Base-by-base conservation (phyloP, 306 rosid genomes). In the Mucuna pruriens region DNA sequence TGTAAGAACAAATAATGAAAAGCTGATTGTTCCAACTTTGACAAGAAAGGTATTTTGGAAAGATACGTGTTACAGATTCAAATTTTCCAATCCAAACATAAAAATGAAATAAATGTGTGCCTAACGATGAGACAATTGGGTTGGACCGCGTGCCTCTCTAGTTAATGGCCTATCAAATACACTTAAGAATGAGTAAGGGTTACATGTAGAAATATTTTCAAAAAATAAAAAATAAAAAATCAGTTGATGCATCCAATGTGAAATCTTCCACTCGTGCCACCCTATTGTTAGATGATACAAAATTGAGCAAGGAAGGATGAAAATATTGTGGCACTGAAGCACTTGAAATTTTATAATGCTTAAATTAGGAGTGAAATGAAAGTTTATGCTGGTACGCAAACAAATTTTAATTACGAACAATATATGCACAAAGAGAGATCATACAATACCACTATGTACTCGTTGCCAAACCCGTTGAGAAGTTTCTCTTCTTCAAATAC, bases 401-500 rank as follows among this genome's bases (percentile, higher is more conserved):
- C 17, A 69, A 45, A 16, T 26, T 29, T 40, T 39, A 15, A 34
- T 62, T 16, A 6, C 42, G 52, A 68, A 82, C 31, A 62, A 45
- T 0, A 7, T n/a, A 60, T 11, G 66, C 66, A 75, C 15, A 58
- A 55, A 62, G 54, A 62, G 54, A 60, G 48, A 69, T 60, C 79
- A 65, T 26, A 55, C 6, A 80, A 45, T 84, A 84, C 87, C 87
- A 84, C 87, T 65, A 74, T 79, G 71, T 79, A 84, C 77, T 79
- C 71, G 20, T 73, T 46, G 33, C 34, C 60, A 25, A 48, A 7
- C 72, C 49, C 68, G 62, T 45, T 25, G 74, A 84, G 84, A 74
- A 84, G 87, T 44, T 79, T 58, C 84, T 84, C 77, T 16, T 63
- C 77, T 78, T 84, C 81, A 38, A 46, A 13, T 22, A 12, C 17